Percentiles rank a stretch among this genome's conserved stretches.
phyloP scores from a whole-genome alignment of 2,329 filamentous ascomycete species.

The Colletotrichum cordylinicola region DNA sequence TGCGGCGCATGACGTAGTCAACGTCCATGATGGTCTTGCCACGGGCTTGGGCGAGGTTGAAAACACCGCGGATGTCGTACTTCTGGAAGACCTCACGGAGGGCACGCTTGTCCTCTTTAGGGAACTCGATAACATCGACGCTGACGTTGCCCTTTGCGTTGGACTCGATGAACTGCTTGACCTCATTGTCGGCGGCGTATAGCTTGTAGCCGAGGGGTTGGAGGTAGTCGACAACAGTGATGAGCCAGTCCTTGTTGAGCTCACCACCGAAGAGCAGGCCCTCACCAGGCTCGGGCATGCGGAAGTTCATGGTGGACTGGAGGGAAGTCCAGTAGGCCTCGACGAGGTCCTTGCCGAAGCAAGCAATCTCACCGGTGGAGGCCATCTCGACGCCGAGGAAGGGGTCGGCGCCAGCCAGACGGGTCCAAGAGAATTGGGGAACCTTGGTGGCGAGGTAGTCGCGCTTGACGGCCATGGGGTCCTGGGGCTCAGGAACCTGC shows the following conservation, averaged over 20 bases:
- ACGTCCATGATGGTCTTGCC: conserved; percentile 87
- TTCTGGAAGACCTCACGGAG: conserved; percentile 95
- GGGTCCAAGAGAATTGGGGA: conserved; percentile 98
- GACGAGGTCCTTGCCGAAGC: conserved; percentile 94
- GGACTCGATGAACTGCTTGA: conserved; percentile 85
- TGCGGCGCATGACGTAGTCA: conserved; percentile 98
- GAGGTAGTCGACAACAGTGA: conserved; percentile 84
- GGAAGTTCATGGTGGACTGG: conserved; percentile 99
- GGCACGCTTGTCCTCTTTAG: conserved; percentile 92
- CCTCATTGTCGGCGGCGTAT: conserved; percentile 79
- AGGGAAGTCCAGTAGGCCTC: conserved; percentile 98
- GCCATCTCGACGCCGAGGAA: conserved; percentile 99
- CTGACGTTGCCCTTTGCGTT: conserved; percentile 68
- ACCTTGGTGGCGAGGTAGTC: conserved; percentile 98
- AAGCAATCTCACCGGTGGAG: conserved; percentile 96
- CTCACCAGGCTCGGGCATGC: conserved; percentile 90
- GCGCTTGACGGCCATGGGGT: conserved; percentile 88
- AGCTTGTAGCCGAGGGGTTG: conserved; percentile 93
- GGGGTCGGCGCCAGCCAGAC: conserved; percentile 94
- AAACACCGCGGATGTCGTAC: conserved; percentile 94
- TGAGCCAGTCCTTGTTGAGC: conserved; percentile 71
- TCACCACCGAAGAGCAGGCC: conserved; percentile 95
- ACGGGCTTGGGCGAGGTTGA: conserved; percentile 87
- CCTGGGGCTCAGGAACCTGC: conserved; percentile 81
- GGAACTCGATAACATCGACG: conserved; percentile 95